Evolutionary conservation across 2,329 filamentous ascomycete genomes (phyloP).

Genomic region (Ambrosiella beaveri): DNA sequence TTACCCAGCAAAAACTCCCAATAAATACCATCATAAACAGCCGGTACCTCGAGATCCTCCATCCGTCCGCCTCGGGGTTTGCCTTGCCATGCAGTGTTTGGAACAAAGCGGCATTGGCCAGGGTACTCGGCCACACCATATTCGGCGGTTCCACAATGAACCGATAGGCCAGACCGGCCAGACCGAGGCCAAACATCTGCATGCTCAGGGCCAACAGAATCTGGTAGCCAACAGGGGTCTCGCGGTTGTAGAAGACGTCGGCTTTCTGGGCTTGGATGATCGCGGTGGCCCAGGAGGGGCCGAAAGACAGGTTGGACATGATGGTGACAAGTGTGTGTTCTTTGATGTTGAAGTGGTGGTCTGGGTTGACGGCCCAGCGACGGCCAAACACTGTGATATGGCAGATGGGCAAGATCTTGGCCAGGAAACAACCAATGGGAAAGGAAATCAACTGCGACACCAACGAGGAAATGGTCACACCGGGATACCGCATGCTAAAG

Average conservation of each 20-base stretch:
- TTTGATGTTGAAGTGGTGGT: conserved; percentile 28
- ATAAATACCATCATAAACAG: conserved; percentile 41
- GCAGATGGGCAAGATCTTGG: conserved; percentile 18
- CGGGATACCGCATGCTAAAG: conserved; percentile 30
- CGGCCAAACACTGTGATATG: conserved; percentile 19
- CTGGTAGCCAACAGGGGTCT: conserved; percentile 36
- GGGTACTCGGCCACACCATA: conserved; percentile 41
- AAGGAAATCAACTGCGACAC: conserved; percentile 41
- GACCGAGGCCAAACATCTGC: conserved; percentile 38
- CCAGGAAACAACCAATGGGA: conserved; percentile 23
- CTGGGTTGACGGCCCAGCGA: conserved; percentile 22
- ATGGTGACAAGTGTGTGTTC: conserved; percentile 31
- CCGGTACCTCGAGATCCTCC: conserved; percentile 43
- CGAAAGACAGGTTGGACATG: conserved; percentile 24
- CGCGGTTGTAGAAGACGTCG: conserved; percentile 36
- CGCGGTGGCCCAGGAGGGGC: conserved; percentile 23
- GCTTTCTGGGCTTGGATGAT: conserved; percentile 28
- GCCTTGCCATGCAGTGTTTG: conserved; percentile 29
- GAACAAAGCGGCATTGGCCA: conserved; percentile 36
- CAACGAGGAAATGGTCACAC: conserved; percentile 33
- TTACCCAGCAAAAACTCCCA: conserved; percentile 27
- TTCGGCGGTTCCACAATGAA: conserved; percentile 37
- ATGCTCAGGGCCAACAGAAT: conserved; percentile 35
- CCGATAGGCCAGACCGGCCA: conserved; percentile 35
- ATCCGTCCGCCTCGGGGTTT: conserved; percentile 36